Evolutionary conservation across 768 basidiomycete species (phyloP).

Genomic region (Xanthoconium stramineum): DNA sequence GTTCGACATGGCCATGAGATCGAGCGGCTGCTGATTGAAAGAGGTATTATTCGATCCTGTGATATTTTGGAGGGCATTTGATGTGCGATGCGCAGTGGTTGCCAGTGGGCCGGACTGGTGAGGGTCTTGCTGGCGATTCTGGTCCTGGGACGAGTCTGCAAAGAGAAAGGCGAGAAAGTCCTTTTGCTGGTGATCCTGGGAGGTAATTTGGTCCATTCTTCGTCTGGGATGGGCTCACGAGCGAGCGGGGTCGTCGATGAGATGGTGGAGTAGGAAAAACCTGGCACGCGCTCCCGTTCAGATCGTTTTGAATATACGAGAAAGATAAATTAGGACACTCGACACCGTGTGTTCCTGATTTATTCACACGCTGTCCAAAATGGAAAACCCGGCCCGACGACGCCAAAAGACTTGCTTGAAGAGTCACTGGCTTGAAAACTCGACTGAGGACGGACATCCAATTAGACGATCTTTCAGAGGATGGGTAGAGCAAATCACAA

Average conservation of each 20-base stretch:
- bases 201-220: slow-evolving; percentile 21
- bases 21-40: slow-evolving; percentile 40
- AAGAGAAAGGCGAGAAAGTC: slow-evolving; percentile 36
- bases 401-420: too few relatives aligned
- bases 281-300: neutral
- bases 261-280: slow-evolving; percentile 6
- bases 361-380: neutral
- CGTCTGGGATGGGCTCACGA: neutral
- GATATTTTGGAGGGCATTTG: neutral
- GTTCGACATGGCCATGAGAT: slow-evolving; percentile 42
- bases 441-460: too few relatives aligned
- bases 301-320: neutral
- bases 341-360: neutral
- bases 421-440: too few relatives aligned
- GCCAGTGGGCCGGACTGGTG: slow-evolving; percentile 15
- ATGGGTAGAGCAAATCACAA: too few relatives aligned
- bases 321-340: neutral
- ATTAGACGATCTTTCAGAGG: too few relatives aligned
- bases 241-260: neutral
- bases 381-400: too few relatives aligned
- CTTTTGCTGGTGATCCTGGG: slow-evolving; percentile 34
- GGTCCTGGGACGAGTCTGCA: slow-evolving; percentile 26
- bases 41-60: slow-evolving; percentile 7
- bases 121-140: slow-evolving; percentile 24
- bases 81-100: slow-evolving; percentile 14